phyloP scores from a whole-genome alignment of 495 filamentous ascomycete genomes.

The Penicillium subrubescens region DNA sequence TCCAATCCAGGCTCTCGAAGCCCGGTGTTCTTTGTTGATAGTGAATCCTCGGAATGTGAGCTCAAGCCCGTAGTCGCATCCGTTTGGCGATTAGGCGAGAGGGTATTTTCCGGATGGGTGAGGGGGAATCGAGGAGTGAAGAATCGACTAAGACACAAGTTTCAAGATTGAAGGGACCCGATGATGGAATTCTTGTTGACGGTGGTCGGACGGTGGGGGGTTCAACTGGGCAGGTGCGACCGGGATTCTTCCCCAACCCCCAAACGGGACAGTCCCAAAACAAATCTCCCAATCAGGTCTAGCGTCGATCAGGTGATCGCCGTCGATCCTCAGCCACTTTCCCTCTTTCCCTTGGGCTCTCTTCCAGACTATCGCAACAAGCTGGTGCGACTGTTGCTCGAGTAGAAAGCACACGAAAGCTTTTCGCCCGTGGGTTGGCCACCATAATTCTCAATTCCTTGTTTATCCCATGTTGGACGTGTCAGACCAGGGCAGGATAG shows the following conservation, averaged over 20 bases:
- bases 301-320: constrained; percentile 35
- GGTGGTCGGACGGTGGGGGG: constrained; percentile 18
- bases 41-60: constrained; percentile 31
- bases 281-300: constrained; percentile 49
- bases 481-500: constrained; percentile 9
- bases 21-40: neutral
- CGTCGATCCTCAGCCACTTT: constrained; percentile 20
- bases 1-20: constrained; percentile 13
- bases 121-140: neutral
- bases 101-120: neutral
- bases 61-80: constrained; percentile 29
- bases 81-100: neutral
- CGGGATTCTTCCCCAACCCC: constrained; percentile 32
- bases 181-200: constrained; percentile 32
- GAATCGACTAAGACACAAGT: neutral
- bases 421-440: neutral
- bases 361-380: neutral
- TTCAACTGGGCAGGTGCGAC: constrained; percentile 28
- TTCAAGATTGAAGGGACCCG: constrained; percentile 11
- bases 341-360: neutral
- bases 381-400: neutral
- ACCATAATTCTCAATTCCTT: too few species aligned
- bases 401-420: too few species aligned
- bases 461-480: neutral
- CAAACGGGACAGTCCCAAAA: constrained; percentile 33